phyloP scores from a whole-genome alignment of 148 eudicot genomes.

The Talinum fruticosum region DNA sequence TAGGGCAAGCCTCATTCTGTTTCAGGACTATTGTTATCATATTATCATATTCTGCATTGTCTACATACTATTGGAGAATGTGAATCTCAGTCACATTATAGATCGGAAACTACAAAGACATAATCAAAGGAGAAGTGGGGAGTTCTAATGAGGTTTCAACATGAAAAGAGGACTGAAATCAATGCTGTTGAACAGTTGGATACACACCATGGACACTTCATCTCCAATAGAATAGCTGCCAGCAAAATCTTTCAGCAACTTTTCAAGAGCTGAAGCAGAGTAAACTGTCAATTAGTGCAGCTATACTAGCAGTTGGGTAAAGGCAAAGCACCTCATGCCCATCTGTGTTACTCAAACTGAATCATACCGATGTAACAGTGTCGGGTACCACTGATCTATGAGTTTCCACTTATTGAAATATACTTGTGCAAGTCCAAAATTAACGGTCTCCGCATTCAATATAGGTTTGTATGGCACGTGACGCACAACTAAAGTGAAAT shows the following conservation, averaged over 20 bases:
- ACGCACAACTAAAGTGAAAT: no score
- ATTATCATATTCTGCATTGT: not conserved
- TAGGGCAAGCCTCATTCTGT: not conserved
- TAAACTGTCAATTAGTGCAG: not conserved
- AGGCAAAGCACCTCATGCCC: not conserved
- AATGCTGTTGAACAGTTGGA: not conserved
- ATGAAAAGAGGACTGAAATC: not conserved
- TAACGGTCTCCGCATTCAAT: no score
- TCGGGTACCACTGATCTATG: not conserved
- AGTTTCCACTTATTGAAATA: not conserved
- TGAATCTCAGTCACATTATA: not conserved
- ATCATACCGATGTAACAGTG: not conserved
- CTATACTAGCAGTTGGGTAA: not conserved
- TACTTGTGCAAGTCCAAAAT: not conserved
- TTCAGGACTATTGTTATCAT: not conserved
- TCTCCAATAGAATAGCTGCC: slow-evolving; percentile 45
- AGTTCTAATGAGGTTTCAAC: not conserved
- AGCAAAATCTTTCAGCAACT: slow-evolving; percentile 35
- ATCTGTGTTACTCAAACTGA: not conserved
- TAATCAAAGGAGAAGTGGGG: not conserved
- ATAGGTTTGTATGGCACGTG: no score
- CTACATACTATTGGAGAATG: not conserved
- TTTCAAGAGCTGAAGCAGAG: slow-evolving; percentile 41
- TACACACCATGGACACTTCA: slow-evolving; percentile 37
- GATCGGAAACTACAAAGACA: not conserved